Evolutionary conservation across 208 protist genomes (phyloP), one percentile per base, ranked within the genome.

Genomic region (Trypanosoma lewisi): DNA sequence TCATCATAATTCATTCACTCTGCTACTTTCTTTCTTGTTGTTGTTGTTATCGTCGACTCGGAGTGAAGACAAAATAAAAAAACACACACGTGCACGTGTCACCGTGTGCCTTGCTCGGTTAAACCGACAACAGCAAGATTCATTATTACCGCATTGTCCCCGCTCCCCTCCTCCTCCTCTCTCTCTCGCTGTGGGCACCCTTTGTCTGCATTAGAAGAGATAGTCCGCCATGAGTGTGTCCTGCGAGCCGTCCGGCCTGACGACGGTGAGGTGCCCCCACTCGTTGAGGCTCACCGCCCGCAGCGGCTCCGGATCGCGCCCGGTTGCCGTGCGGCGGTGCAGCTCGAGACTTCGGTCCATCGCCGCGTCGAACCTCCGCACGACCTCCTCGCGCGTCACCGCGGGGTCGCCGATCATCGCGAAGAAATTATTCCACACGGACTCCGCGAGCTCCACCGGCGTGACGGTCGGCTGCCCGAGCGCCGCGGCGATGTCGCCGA

Each of bases 221-320:
- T 91, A 91, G 4, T 91, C 84, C 12, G 84, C 77, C 0, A 63
- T 34, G 9, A 91, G 74, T 4, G 61, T 75, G 30, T 86, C 79
- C 44, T 80, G 69, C 6, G 49, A 47, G 21, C 80, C 78, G 42
- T 82, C 62, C 14, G 63, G 50, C 49, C 73, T 62, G 42, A 66
- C 60, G 34, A 92, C 80, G 4, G 31, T 73, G 42, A 92, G 69
- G 45, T 86, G 78, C 3, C 84, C 84, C 78, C 78, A 87, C 47
- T 70, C 67, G 57, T 85, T 86, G 25, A 91, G 63, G 12, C 62
- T 44, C 36, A 91, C 51, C 0, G 80, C 76, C 16, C 58, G 64
- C 30, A 91, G 65, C 45, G 70, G 60, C 25, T 77, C 64, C 21
- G 71, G 53, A 44, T 84, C 75, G 19, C 79, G 77, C 12, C 80